Evolutionary conservation across 371 early-diverging fungal genomes (phyloP).

Genomic region (Basidiobolus meristosporus): DNA sequence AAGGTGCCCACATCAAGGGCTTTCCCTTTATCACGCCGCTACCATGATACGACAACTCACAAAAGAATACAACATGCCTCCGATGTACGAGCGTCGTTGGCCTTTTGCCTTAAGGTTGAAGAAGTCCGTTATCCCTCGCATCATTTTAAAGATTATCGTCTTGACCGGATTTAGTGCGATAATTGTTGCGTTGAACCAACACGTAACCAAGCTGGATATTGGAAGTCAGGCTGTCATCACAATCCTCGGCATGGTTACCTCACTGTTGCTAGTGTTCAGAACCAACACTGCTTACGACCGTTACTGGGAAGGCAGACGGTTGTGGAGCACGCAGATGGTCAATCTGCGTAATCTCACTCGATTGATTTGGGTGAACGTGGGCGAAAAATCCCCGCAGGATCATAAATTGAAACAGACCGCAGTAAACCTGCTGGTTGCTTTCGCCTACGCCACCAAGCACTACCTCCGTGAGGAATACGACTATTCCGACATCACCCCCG

Average conservation of each 20-base stretch:
- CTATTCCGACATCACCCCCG: constrained; percentile 13
- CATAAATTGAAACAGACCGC: constrained; percentile 28
- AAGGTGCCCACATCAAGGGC: too few relatives aligned
- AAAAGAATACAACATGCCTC: neutral
- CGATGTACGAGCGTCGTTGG: neutral
- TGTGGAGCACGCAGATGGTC: constrained; percentile 37
- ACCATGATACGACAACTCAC: too few relatives aligned
- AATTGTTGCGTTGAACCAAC: too few relatives aligned
- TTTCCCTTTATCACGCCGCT: too few relatives aligned
- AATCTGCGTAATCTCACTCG: constrained; percentile 22
- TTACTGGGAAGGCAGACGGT: constrained; percentile 57
- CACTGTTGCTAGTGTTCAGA: constrained; percentile 46
- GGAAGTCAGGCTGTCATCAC: constrained; percentile 16
- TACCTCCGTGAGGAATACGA: constrained; percentile 38
- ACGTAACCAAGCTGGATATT: constrained; percentile 5
- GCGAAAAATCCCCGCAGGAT: constrained; percentile 14
- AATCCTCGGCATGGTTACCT: constrained; percentile 31
- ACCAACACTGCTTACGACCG: constrained; percentile 42
- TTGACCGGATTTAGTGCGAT: too few relatives aligned
- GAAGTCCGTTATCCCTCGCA: too few relatives aligned
- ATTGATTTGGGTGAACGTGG: constrained; percentile 19
- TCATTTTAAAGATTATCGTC: too few relatives aligned
- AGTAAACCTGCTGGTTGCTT: constrained; percentile 46
- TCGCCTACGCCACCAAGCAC: constrained; percentile 45
- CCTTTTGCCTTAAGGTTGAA: neutral